Base-by-base conservation (phyloP, 257 asterid species). In the Solanum corneliomulleri region DNA sequence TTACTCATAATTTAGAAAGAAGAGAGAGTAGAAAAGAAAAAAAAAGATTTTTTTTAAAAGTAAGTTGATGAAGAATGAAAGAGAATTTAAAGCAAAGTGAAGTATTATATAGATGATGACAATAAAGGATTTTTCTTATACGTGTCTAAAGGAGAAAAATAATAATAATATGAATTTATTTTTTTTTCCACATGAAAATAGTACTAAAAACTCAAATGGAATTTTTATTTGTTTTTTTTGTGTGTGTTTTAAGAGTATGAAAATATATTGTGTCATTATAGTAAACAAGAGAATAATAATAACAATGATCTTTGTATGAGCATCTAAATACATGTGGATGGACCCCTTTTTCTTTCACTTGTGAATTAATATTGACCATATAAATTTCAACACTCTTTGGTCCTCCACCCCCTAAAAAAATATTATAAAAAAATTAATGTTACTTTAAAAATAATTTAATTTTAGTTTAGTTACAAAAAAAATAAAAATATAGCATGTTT, bases 41-140 rank as follows among this genome's bases (percentile, higher is more conserved):
- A 56, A 31, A 70, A 14, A 2, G 3, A 16, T 39, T 27, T 42
- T 21, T 29, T 29, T 81, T 39, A 27, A 23, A 60, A 80, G 44
- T 44, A 29, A 76, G 58, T 75, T 33, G 77, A 84, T 35, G 82
- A 84, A 85, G 88, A 68, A 82, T 90, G 89, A 80, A 77, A 74
- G 87, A 76, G 86, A 88, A 88, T 47, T 52, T 45, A 62, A 85
- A 87, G 90, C 60, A 80, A 82, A 56, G 68, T 74, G 87, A 47
- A 88, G 83, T 62, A 77, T 86, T 94, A 87, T 93, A 95, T 93
- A 95, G 92, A 86, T 86, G 92, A 72, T 47, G 86, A 49, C 88
- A 86, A 64, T 69, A 69, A 76, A 44, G 85, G 88, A 68, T 9
- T 47, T 80, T 27, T 27, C 12, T 66, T 5, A 27, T 66, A 88